Evolutionary conservation across 2,329 filamentous ascomycete species (phyloP).

Genomic region (Calonectria crousiana): DNA sequence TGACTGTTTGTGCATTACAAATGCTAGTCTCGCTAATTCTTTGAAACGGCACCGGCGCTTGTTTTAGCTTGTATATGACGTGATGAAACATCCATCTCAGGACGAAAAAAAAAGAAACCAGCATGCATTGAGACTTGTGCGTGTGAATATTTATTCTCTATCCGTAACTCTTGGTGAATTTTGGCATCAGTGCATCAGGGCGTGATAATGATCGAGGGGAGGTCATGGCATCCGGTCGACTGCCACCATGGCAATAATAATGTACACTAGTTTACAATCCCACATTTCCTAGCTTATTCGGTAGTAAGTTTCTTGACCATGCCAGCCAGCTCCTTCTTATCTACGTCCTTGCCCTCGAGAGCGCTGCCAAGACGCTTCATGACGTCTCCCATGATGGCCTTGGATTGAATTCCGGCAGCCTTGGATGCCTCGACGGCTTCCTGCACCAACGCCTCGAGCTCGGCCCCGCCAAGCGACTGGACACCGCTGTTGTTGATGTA

Average conservation of each 20-base stretch:
- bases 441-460: slow-evolving; percentile 67
- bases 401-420: slow-evolving; percentile 57
- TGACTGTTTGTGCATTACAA: not conserved
- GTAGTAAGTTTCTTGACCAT: slow-evolving; percentile 67
- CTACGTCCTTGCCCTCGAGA: slow-evolving; percentile 73
- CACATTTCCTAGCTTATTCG: slow-evolving; percentile 7
- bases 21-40: not conserved
- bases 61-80: not conserved
- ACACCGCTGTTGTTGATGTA: slow-evolving; percentile 73
- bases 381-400: slow-evolving; percentile 68
- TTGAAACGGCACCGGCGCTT: not conserved
- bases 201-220: slow-evolving; percentile 27
- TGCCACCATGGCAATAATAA: slow-evolving; percentile 23
- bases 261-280: slow-evolving; percentile 43
- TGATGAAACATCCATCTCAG: not conserved
- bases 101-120: not conserved
- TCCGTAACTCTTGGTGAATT: not conserved
- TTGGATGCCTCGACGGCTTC: slow-evolving; percentile 64
- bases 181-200: slow-evolving; percentile 20
- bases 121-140: not conserved
- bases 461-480: slow-evolving; percentile 67
- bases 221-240: slow-evolving; percentile 16
- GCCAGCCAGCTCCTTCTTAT: slow-evolving; percentile 70
- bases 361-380: slow-evolving; percentile 71
- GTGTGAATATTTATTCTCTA: not conserved